Percentiles rank a stretch among this genome's conserved stretches.
Conservation (phyloP, 805 yeast species). For the Saturnispora diversa region DNA sequence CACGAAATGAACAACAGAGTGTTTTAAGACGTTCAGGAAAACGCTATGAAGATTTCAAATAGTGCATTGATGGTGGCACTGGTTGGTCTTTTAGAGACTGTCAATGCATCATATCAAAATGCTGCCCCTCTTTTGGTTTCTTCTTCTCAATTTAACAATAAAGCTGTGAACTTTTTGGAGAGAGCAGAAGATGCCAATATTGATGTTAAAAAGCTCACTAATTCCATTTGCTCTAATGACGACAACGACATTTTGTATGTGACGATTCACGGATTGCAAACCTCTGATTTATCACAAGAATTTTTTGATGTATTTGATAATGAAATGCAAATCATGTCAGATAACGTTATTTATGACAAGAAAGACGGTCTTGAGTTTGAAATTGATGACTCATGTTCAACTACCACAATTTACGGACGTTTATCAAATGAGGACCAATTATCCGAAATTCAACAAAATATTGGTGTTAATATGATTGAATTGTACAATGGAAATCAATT, state of each 20-base stretch:
- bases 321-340: conserved; percentile 13
- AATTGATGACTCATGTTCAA: conserved; percentile 4
- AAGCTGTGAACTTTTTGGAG: conserved; percentile 17
- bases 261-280: conserved; percentile 19
- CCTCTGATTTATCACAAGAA: conserved; percentile 13
- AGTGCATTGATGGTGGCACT: neutral
- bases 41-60: conserved; percentile 22
- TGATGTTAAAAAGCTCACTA: conserved; percentile 13
- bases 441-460: neutral
- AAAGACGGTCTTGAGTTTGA: neutral
- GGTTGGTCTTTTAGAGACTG: neutral
- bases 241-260: conserved; percentile 14
- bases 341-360: conserved; percentile 22
- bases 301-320: conserved; percentile 10
- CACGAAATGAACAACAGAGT: conserved; percentile 59
- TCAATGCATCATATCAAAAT: conserved; percentile 17
- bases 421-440: conserved; percentile 7
- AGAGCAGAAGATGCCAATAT: conserved; percentile 10
- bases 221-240: conserved; percentile 15
- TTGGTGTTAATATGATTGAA: conserved; percentile 5
- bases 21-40: conserved; percentile 51
- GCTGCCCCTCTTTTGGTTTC: conserved; percentile 27
- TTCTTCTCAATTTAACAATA: conserved; percentile 8
- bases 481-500: conserved; percentile 9
- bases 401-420: neutral